Evolutionary conservation across 345 rosid species (phyloP).

Genomic region (Dipteronia dyeriana): DNA sequence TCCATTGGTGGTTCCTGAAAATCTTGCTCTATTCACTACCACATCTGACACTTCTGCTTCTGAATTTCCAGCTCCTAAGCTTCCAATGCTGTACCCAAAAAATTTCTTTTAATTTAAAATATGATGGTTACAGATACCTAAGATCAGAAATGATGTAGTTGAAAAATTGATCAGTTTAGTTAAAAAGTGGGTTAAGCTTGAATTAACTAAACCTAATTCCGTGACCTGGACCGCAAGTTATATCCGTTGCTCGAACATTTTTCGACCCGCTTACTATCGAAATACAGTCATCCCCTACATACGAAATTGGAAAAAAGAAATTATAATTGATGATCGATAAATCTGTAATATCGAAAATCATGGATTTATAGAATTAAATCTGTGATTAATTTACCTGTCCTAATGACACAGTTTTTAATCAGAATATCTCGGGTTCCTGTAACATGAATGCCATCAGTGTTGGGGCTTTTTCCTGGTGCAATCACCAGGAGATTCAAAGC

Average conservation of each 20-base stretch:
- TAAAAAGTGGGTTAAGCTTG: constrained; percentile 22
- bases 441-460: constrained; percentile 92
- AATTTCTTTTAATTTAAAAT: too few species aligned
- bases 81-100: constrained; percentile 62
- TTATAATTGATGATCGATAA: too few species aligned
- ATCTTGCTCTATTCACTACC: constrained; percentile 53
- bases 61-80: constrained; percentile 67
- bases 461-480: constrained; percentile 80
- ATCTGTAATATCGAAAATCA: not conserved
- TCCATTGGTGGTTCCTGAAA: constrained; percentile 80
- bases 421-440: constrained; percentile 58
- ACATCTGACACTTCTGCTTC: constrained; percentile 77
- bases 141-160: constrained; percentile 6
- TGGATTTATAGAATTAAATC: not conserved
- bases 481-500: constrained; percentile 52
- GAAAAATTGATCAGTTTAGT: not conserved
- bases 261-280: constrained; percentile 86
- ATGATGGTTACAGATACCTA: not conserved
- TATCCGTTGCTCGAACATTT: constrained; percentile 70
- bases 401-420: constrained; percentile 55
- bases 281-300: constrained; percentile 82
- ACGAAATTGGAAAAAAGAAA: not conserved
- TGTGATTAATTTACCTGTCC: constrained; percentile 52
- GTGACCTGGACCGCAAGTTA: constrained; percentile 94
- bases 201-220: constrained; percentile 77